Evolutionary conservation across 2,329 filamentous ascomycete species (phyloP), one percentile per base, ranked within the genome.

Genomic region (Diplodia sapinea): DNA sequence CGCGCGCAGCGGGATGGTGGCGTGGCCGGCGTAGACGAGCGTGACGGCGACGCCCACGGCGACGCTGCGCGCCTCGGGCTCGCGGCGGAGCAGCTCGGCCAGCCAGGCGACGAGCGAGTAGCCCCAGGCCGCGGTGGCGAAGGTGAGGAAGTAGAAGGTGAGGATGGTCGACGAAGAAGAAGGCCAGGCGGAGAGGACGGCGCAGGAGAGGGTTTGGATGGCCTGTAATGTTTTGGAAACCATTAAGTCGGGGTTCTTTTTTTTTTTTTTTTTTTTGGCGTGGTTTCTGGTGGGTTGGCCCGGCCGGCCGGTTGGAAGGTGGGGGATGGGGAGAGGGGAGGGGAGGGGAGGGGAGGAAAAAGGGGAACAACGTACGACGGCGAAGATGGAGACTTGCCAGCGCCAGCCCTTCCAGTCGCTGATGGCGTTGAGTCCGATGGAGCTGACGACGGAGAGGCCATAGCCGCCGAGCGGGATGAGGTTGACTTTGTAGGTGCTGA

Each of bases 401-500:
- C 69, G 68, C 69, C 69, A 70, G 47, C 59, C 50, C 11, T 67
- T 69, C 66, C 66, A 68, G 26, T 70, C 68, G 38, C 62, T 65
- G 23, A 70, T 62, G 31, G 68, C 68, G 36, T 70, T 70, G 26
- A 69, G 66, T 23, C 65, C 66, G 29, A 69, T 66, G 12, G 65
- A 55, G 1, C 62, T 65, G 31, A 70, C 55, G 23, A 70, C 56
- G 20, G 67, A 65, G 1, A 70, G 20, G 4, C 51, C 65, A 63
- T 70, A 70, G 31, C 68, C 69, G 17, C 68, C 69, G 12, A 69
- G 68, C 26, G 69, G 68, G 49, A 70, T 70, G 26, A 70, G 65
- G 20, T 70, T 70, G 62, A 69, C 68, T 54, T 65, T 66, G 38
- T 69, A 70, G 11, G 68, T 69, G 12, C 68, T 66, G 51, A 68